phyloP scores from a whole-genome alignment of 768 basidiomycete species.

The Mycena alexandri region DNA sequence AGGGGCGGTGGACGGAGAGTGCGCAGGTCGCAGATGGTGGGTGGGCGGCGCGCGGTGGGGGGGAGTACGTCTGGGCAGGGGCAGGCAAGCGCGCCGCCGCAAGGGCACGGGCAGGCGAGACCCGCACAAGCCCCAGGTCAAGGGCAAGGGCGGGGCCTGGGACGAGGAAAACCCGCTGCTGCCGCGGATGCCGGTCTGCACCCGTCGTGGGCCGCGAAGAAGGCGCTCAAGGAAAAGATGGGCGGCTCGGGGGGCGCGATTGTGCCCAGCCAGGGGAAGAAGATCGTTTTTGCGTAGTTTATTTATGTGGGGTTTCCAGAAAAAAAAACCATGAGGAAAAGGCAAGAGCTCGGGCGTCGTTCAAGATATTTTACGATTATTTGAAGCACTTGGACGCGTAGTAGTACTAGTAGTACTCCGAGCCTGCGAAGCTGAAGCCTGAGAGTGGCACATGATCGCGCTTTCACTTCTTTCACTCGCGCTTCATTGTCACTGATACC shows the following conservation, averaged over 20 bases:
- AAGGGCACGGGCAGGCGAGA: neutral
- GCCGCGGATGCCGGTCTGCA: constrained; percentile 60
- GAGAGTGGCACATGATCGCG: no score
- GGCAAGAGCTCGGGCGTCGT: no score
- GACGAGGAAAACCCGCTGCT: neutral
- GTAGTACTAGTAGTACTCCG: no score
- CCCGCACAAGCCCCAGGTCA: constrained; percentile 8
- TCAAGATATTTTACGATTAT: no score
- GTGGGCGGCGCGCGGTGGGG: constrained; percentile 26
- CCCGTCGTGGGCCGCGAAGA: constrained; percentile 98
- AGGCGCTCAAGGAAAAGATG: constrained; percentile 75
- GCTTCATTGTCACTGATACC: no score
- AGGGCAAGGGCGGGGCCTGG: neutral
- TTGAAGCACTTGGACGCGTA: no score
- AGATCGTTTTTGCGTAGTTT: constrained; percentile 74
- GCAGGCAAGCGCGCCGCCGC: neutral
- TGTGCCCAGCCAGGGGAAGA: constrained; percentile 81
- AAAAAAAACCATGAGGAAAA: no score
- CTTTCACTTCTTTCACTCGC: no score
- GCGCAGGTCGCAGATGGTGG: constrained; percentile 33
- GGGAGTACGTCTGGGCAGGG: no score
- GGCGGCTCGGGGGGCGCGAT: constrained; percentile 62
- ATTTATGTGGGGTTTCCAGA: no score
- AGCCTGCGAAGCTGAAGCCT: no score
- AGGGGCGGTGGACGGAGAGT: constrained; percentile 18